Conservation (phyloP, 768 basidiomycete species). For the Phaeotremella fagi region DNA sequence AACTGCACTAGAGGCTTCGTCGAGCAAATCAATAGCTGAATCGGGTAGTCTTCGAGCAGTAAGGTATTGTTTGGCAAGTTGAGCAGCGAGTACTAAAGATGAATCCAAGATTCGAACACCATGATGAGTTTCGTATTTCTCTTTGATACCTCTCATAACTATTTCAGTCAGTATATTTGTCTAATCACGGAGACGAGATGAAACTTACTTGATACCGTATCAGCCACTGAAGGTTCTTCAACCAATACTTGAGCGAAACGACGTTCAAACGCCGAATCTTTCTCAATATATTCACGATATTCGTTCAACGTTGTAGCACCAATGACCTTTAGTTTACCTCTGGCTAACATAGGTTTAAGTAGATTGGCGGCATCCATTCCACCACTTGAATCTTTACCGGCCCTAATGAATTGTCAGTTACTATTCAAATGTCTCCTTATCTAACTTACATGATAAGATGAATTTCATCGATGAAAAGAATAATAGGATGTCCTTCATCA, state of each 20-base stretch:
- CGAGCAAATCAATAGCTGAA: conserved; percentile 79
- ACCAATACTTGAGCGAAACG: conserved; percentile 90
- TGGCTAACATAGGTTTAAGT: conserved; percentile 75
- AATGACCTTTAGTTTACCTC: conserved; percentile 66
- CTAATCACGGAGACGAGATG: background rate
- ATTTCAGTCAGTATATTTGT: background rate
- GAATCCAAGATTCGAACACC: conserved; percentile 84
- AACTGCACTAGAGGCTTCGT: conserved; percentile 78
- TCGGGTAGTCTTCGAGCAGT: conserved; percentile 51
- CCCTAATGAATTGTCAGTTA: conserved; percentile 32
- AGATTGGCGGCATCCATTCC: conserved; percentile 89
- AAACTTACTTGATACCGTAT: conserved; percentile 68
- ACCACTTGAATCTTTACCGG: conserved; percentile 61
- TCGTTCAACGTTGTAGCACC: conserved; percentile 87
- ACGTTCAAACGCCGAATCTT: conserved; percentile 75
- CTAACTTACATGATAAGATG: conserved; percentile 85
- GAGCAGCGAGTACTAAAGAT: conserved; percentile 81
- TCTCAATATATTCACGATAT: conserved; percentile 62
- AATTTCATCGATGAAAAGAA: conserved; percentile 88
- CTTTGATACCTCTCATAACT: conserved; percentile 82
- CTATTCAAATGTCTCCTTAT: background rate
- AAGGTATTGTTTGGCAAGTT: conserved; percentile 87
- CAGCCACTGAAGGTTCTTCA: conserved; percentile 81
- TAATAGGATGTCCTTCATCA: conserved; percentile 70
- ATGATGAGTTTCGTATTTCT: conserved; percentile 76